Percentiles rank a stretch among this genome's conserved stretches.
phyloP scores from a whole-genome alignment of 108 stramenopile genomes.

The Nitzschia sp. region DNA sequence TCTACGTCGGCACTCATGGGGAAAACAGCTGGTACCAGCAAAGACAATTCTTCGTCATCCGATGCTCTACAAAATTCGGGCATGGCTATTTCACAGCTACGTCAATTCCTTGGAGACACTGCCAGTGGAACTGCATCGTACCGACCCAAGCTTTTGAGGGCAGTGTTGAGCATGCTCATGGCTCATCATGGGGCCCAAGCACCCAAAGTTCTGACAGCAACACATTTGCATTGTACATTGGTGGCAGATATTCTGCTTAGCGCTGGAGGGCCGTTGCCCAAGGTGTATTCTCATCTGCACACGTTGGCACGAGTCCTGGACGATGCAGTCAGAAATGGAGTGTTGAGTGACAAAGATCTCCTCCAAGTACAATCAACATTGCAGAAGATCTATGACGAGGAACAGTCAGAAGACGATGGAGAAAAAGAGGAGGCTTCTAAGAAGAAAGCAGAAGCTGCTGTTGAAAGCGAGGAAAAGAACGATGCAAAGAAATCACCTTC shows the following conservation, averaged over 20 bases:
- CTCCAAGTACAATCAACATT: slow-evolving; percentile 65
- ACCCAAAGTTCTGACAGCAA: slow-evolving; percentile 20
- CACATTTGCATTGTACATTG: slow-evolving; percentile 72
- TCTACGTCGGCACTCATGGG: slow-evolving; percentile 2
- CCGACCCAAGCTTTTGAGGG: slow-evolving; percentile 73
- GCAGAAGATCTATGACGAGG: slow-evolving; percentile 55
- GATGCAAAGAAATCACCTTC: slow-evolving; percentile 21
- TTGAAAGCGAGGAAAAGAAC: slow-evolving; percentile 28
- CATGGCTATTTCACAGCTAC: slow-evolving; percentile 45
- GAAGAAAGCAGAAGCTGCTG: slow-evolving; percentile 18
- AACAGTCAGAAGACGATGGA: slow-evolving; percentile 30
- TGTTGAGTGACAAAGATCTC: slow-evolving; percentile 60
- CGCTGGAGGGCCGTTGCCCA: slow-evolving; percentile 68
- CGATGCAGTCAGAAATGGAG: slow-evolving; percentile 62
- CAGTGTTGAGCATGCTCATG: slow-evolving; percentile 75
- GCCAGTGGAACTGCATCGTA: slow-evolving; percentile 50
- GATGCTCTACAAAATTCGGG: slow-evolving; percentile 23
- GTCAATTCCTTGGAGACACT: slow-evolving; percentile 38
- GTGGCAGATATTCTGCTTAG: slow-evolving; percentile 76
- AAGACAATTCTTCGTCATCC: background rate
- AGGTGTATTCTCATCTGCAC: slow-evolving; percentile 61
- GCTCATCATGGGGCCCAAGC: slow-evolving; percentile 57
- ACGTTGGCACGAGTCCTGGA: slow-evolving; percentile 72
- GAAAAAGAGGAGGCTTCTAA: slow-evolving; percentile 5
- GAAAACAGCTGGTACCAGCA: slow-evolving; percentile 8